Conservation (phyloP, 2,329 filamentous ascomycete genomes). For the Lachnellula cervina region DNA sequence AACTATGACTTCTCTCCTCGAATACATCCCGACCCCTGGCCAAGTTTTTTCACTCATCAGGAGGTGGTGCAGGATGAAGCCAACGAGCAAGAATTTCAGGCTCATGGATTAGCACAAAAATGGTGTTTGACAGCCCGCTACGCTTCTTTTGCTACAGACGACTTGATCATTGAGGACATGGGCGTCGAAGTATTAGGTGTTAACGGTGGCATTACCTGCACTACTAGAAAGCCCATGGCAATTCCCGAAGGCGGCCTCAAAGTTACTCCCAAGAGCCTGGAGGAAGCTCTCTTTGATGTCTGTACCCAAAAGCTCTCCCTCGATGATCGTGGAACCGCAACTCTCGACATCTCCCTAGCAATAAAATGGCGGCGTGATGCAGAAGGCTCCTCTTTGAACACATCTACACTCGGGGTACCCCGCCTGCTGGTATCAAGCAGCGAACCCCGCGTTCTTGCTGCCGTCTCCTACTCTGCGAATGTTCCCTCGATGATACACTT, state of each 20-base stretch:
- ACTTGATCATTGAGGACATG: constrained; percentile 58
- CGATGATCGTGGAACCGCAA: constrained; percentile 73
- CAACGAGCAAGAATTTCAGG: constrained; percentile 32
- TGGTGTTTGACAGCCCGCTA: constrained; percentile 74
- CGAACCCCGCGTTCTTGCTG: constrained; percentile 74
- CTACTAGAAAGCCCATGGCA: constrained; percentile 36
- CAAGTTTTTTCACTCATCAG: constrained; percentile 68
- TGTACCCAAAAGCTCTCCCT: constrained; percentile 70
- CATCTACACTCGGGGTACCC: constrained; percentile 69
- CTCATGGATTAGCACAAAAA: constrained; percentile 67
- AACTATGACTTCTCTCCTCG: constrained; percentile 83
- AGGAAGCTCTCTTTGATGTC: constrained; percentile 68
- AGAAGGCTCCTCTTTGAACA: constrained; percentile 41
- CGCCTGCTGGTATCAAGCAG: constrained; percentile 74
- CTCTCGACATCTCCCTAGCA: constrained; percentile 68
- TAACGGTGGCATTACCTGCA: constrained; percentile 59
- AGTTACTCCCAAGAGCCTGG: constrained; percentile 62
- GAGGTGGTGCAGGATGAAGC: constrained; percentile 30
- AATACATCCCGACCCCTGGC: constrained; percentile 75
- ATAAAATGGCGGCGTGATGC: constrained; percentile 69
- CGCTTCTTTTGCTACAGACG: constrained; percentile 69
- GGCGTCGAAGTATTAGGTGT: constrained; percentile 56
- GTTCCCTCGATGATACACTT: constrained; percentile 37
- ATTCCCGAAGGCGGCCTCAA: constrained; percentile 38
- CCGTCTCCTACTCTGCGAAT: constrained; percentile 42